phyloP scores from a whole-genome alignment of 129 eudicot genomes.

The Lactuca sativa region DNA sequence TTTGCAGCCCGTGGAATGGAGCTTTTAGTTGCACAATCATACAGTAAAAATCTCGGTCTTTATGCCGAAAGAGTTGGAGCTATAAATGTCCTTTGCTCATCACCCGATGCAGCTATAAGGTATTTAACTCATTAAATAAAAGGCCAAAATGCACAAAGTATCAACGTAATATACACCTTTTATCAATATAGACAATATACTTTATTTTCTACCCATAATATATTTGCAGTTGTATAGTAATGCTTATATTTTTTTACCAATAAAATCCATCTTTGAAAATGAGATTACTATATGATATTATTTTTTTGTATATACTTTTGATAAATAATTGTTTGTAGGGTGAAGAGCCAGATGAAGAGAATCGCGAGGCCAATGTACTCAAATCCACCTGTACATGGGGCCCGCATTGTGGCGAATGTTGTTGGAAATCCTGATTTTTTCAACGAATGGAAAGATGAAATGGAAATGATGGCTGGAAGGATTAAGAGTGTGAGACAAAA shows the following conservation, averaged over 20 bases:
- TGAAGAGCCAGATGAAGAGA: conserved; percentile 95
- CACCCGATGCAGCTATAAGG: conserved; percentile 90
- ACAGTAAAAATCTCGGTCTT: conserved; percentile 91
- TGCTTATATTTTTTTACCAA: too few relatives aligned
- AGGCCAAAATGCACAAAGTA: too few relatives aligned
- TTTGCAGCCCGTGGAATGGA: conserved; percentile 98
- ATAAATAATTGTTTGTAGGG: conserved; percentile 39
- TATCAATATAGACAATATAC: too few relatives aligned
- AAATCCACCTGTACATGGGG: conserved; percentile 98
- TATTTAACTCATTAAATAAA: conserved; percentile 25
- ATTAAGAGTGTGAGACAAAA: conserved; percentile 90
- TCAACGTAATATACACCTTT: too few relatives aligned
- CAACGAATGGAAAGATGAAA: conserved; percentile 92
- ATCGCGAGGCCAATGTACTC: conserved; percentile 99
- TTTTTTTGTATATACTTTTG: too few relatives aligned
- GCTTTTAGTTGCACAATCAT: conserved; percentile 92
- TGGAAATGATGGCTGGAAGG: conserved; percentile 99
- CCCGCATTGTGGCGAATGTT: conserved; percentile 84
- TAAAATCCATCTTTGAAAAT: too few relatives aligned
- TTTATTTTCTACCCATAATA: too few relatives aligned
- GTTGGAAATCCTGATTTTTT: conserved; percentile 82
- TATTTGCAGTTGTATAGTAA: too few relatives aligned
- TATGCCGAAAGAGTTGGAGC: conserved; percentile 98
- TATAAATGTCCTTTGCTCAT: conserved; percentile 87
- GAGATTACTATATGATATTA: too few relatives aligned